Evolutionary conservation across 805 yeast species (phyloP), one percentile per base, ranked within the genome.

Genomic region (Diddensiella santjacobensis): DNA sequence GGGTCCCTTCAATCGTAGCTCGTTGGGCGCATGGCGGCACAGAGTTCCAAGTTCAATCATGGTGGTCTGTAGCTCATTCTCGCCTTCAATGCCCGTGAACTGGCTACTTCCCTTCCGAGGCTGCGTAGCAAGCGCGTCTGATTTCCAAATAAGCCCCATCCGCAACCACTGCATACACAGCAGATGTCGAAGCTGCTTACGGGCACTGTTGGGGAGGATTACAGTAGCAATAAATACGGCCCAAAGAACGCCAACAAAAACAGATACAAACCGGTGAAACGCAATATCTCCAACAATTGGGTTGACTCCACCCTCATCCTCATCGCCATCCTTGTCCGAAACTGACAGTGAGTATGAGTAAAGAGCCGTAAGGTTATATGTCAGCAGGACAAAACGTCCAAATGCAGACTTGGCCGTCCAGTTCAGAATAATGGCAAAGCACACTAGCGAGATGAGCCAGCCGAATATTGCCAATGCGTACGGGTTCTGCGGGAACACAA

Each of bases 81-180:
- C 65, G 10, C 59, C 58, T 15, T 53, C 42, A 13, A 65, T 55
- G 1, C 70, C 71, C 0, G 51, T 42, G 24, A 60, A 26, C 31
- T 29, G 22, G 22, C 26, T 35, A 22, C 37, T 19, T 4, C 44
- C 38, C 31, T 45, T 40, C 11, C 45, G 22, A n/a, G 38, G 45
- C 4, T 24, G 23, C 3, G 46, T 43, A 23, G 20, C 22, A 20
- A 42, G 17, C 15, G 23, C 45, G 54, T 85, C 91, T 42, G 81
- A 70, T 55, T 82, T 83, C 95, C 95, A 87, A 5, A 81, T 73
- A 19, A 87, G 74, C 1, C 96, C 96, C 75, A 87, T 74, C 39
- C 89, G 70, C 36, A 87, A 68, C 95, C 95, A 87, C 19, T 86
- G 69, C 2, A 81, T 67, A 0, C 87, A 77, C 19, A 87, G 61